Percentiles rank a stretch among this genome's conserved stretches.
Conservation (phyloP, 2,329 filamentous ascomycete species). For the Davidsoniella virescens region DNA sequence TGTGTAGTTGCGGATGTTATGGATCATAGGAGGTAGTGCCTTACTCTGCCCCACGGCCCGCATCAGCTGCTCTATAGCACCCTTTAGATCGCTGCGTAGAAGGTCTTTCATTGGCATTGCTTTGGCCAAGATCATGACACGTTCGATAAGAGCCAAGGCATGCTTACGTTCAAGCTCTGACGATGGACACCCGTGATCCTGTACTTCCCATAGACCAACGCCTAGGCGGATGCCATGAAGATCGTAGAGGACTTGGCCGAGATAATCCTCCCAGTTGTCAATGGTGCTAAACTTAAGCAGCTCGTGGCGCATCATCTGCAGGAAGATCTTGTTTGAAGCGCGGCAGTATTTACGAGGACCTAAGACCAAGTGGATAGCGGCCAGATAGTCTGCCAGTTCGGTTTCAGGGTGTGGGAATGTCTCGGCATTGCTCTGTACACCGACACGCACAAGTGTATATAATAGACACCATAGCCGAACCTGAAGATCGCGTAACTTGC, state of each 20-base stretch:
- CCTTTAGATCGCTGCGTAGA: slow-evolving; percentile 77
- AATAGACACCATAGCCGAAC: slow-evolving; percentile 77
- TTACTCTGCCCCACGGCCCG: slow-evolving; percentile 68
- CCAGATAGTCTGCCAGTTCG: slow-evolving; percentile 63
- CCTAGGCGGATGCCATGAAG: slow-evolving; percentile 67
- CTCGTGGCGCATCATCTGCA: slow-evolving; percentile 79
- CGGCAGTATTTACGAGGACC: slow-evolving; percentile 78
- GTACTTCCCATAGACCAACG: slow-evolving; percentile 45
- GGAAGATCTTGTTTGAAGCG: slow-evolving; percentile 67
- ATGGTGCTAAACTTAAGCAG: slow-evolving; percentile 59
- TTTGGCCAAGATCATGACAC: slow-evolving; percentile 64
- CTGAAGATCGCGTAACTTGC: slow-evolving; percentile 71
- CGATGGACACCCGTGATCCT: slow-evolving; percentile 64
- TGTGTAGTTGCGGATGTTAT: slow-evolving; percentile 72
- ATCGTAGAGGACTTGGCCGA: slow-evolving; percentile 72
- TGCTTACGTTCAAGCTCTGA: slow-evolving; percentile 68
- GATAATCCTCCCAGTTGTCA: slow-evolving; percentile 70
- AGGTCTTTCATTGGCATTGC: slow-evolving; percentile 82
- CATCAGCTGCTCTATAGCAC: slow-evolving; percentile 84
- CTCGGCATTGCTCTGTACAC: slow-evolving; percentile 40
- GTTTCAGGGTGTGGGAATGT: slow-evolving; percentile 50
- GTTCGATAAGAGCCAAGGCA: slow-evolving; percentile 67
- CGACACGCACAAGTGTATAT: slow-evolving; percentile 65
- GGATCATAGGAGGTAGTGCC: slow-evolving; percentile 61
- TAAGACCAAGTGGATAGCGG: slow-evolving; percentile 66